These are phyloP conservation scores for Climacium dendroides DNA, from an alignment of 225 moss, liverwort and hornwort species.

Conservation along the genomic window DNA sequence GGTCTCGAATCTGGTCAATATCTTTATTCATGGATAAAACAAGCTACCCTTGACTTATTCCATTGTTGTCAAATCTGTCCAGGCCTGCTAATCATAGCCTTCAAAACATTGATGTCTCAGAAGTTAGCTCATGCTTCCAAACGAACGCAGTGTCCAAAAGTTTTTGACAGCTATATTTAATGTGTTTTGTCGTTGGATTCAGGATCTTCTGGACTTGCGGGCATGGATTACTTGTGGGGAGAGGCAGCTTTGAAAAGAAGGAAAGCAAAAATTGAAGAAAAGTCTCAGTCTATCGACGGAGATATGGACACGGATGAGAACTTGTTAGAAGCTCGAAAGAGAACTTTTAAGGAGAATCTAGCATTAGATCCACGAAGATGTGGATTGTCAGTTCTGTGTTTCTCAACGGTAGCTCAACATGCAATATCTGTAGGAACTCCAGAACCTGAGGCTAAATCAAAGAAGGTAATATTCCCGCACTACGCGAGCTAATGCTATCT, in stretches of 20 bases:
- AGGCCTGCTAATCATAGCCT: background rate
- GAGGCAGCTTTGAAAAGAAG: constrained; percentile 84
- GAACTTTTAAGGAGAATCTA: constrained; percentile 68
- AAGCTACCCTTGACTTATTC: background rate
- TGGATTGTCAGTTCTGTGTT: constrained; percentile 72
- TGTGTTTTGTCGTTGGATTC: background rate
- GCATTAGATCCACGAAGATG: constrained; percentile 79
- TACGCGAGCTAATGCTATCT: background rate
- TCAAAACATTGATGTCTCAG: background rate
- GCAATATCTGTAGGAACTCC: constrained; percentile 1
- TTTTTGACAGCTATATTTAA: background rate
- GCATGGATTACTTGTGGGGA: constrained; percentile 92
- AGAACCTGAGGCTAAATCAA: background rate
- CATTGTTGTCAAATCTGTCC: background rate
- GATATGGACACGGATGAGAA: constrained; percentile 25
- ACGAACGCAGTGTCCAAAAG: background rate
- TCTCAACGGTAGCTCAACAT: constrained; percentile 21
- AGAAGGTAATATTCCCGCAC: background rate
- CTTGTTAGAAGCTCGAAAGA: constrained; percentile 43
- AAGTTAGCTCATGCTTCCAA: background rate
- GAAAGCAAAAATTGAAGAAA: constrained; percentile 21
- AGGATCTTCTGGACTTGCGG: constrained; percentile 51
- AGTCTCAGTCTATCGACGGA: constrained; percentile 5
- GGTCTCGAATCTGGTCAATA: background rate
- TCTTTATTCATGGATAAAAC: background rate